Evolutionary conservation across 2,329 filamentous ascomycete genomes (phyloP), one percentile per base, ranked within the genome.

Genomic region (Diaporthe batatas): DNA sequence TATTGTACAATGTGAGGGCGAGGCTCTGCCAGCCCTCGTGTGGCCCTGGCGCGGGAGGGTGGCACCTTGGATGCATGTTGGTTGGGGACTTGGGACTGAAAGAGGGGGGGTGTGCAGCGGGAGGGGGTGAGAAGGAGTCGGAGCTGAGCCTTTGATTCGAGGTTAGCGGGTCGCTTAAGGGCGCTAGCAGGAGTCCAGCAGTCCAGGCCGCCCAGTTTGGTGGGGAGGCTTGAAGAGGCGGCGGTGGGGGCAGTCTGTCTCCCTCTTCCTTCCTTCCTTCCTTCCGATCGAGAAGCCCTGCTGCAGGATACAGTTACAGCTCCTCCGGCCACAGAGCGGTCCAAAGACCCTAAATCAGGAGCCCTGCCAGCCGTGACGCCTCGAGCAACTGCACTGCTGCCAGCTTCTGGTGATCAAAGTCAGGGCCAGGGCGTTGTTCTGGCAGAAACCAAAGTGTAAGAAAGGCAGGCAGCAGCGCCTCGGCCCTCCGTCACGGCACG

Each of bases 401-500:
- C n/a, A 36, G 21, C 23, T 21, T 12, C 16, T 25, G 47, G 32
- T 44, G 42, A 29, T n/a, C n/a, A n/a, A 34, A 29, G 25, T 42
- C 25, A 3, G 44, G 21, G 57, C 57, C 57, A 62, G 14, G 12
- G n/a, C 57, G 34, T 32, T 68, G 47, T 21, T 44, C 47, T 39
- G 29, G 34, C 32, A 42, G 42, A 36, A 68, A 39, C 25, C 49
- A 39, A 74, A 74, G 72, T 74, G 64, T 71, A 74, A 64, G 39
- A 74, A 74, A 70, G 72, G 39, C 47, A 67, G 62, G 62, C 62
- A 67, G 62, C 62, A 67, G 62, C 53, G 62, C 62, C 62, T 51
- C 44, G 62, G 44, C 44, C 44, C n/a, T 21, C 62, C 62, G 21
- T 12, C 47, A 16, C 47, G 62, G 42, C 21, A 25, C 47, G 36